Conservation (phyloP, 2,329 filamentous ascomycete genomes). For the Arthrobotrys musiformis region DNA sequence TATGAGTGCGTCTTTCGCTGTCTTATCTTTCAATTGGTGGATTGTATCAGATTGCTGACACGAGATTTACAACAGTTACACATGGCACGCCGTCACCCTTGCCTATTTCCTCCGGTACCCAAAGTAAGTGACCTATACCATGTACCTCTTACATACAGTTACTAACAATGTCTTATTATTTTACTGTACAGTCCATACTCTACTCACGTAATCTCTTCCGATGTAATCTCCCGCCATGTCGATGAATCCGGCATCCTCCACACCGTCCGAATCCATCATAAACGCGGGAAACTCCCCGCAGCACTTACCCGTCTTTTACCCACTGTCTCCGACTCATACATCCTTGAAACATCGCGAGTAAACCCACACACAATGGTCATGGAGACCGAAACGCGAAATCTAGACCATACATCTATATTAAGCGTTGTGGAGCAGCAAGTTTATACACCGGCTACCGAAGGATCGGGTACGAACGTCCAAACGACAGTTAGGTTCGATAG, state of each 20-base stretch:
- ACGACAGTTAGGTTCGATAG: constrained; percentile 59
- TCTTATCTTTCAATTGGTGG: constrained; percentile 9
- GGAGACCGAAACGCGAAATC: constrained; percentile 81
- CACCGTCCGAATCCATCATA: constrained; percentile 82
- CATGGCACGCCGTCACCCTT: constrained; percentile 84
- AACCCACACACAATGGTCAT: constrained; percentile 85
- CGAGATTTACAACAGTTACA: constrained; percentile 69
- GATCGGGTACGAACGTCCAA: constrained; percentile 58
- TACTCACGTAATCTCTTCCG: constrained; percentile 82
- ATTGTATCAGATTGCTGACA: constrained; percentile 16
- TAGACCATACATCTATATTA: constrained; percentile 83
- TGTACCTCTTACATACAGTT: neutral
- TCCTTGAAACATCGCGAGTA: constrained; percentile 81
- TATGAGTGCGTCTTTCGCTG: constrained; percentile 57
- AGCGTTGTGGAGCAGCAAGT: constrained; percentile 80
- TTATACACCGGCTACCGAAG: constrained; percentile 68
- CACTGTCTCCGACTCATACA: constrained; percentile 78
- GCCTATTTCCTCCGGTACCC: constrained; percentile 91
- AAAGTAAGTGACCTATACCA: constrained; percentile 54
- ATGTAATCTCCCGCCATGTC: constrained; percentile 79
- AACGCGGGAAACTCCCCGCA: constrained; percentile 80
- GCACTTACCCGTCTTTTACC: constrained; percentile 81
- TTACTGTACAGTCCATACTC: constrained; percentile 76
- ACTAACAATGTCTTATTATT: constrained; percentile 63
- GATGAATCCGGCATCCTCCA: constrained; percentile 80